Evolutionary conservation across 2,329 filamentous ascomycete genomes (phyloP).

Genomic region (Aspergillus latus): DNA sequence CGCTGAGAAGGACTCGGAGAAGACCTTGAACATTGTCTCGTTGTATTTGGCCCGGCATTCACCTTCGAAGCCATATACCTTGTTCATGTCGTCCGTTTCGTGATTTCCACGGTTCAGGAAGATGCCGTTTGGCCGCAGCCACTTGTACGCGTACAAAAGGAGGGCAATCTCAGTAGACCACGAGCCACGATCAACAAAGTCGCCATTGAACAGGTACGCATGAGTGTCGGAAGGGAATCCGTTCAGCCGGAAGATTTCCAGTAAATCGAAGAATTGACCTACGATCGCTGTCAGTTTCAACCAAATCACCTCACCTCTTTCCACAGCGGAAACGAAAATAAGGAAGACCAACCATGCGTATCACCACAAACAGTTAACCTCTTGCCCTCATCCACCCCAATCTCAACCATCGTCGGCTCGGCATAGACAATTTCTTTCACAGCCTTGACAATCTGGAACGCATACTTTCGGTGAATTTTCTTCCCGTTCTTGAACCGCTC

Average conservation of each 20-base stretch:
- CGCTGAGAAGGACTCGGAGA: slow-evolving; percentile 96
- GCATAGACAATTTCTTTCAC: slow-evolving; percentile 87
- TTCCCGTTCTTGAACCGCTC: slow-evolving; percentile 94
- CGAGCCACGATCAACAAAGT: slow-evolving; percentile 95
- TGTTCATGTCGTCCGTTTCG: slow-evolving; percentile 99
- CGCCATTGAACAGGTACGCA: slow-evolving; percentile 95
- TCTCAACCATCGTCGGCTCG: slow-evolving; percentile 96
- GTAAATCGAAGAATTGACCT: slow-evolving; percentile 96
- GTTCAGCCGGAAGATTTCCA: slow-evolving; percentile 93
- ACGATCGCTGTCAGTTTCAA: not conserved
- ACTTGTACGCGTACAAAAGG: slow-evolving; percentile 93
- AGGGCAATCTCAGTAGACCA: slow-evolving; percentile 98
- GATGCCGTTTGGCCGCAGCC: slow-evolving; percentile 81
- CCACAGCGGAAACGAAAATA: not conserved
- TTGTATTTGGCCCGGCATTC: slow-evolving; percentile 99
- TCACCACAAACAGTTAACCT: slow-evolving; percentile 94
- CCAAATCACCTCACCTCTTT: not conserved
- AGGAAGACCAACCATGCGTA: slow-evolving; percentile 68
- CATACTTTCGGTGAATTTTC: slow-evolving; percentile 93
- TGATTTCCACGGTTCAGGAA: slow-evolving; percentile 98
- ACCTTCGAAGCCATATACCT: slow-evolving; percentile 96
- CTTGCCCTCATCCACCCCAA: slow-evolving; percentile 73
- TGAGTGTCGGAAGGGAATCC: slow-evolving; percentile 82
- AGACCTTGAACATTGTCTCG: slow-evolving; percentile 92
- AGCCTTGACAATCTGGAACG: slow-evolving; percentile 90